phyloP scores from a whole-genome alignment of 441 rosid genomes.

The Populus hybrid region DNA sequence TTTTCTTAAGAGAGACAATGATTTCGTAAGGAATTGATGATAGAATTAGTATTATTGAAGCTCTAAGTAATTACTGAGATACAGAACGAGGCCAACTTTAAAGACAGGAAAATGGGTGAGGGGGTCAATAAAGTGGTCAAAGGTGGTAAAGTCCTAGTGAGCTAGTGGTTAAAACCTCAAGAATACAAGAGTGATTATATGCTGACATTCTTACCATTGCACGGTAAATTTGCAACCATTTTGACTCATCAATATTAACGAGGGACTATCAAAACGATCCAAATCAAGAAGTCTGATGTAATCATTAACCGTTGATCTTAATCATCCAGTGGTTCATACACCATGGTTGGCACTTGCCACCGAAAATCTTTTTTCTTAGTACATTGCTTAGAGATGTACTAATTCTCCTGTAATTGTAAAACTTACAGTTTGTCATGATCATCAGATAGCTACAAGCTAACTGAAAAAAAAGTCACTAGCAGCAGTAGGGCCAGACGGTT shows the following conservation, averaged over 20 bases:
- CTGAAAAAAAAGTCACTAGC: slow-evolving; percentile 16
- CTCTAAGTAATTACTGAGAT: no score
- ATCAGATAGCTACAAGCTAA: not conserved
- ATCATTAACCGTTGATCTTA: not conserved
- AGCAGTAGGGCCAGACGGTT: slow-evolving; percentile 16
- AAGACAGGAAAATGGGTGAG: no score
- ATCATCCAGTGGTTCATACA: not conserved
- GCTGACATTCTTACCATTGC: not conserved
- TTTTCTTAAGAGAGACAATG: no score
- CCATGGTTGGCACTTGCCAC: not conserved
- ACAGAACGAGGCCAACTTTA: no score
- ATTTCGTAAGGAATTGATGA: no score
- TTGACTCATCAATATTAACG: not conserved
- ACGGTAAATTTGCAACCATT: not conserved
- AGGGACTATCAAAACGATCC: not conserved
- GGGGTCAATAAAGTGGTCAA: no score
- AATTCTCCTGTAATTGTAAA: not conserved
- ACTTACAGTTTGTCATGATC: not conserved
- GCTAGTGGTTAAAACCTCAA: no score
- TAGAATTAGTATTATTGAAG: no score
- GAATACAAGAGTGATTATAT: not conserved
- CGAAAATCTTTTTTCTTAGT: not conserved
- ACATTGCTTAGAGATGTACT: not conserved
- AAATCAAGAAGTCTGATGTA: not conserved
- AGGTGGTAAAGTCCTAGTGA: no score